Percentiles rank a stretch among this genome's conserved stretches.
Evolutionary conservation across 2,329 filamentous ascomycete genomes (phyloP).

Genomic region (Aureobasidium vineae): DNA sequence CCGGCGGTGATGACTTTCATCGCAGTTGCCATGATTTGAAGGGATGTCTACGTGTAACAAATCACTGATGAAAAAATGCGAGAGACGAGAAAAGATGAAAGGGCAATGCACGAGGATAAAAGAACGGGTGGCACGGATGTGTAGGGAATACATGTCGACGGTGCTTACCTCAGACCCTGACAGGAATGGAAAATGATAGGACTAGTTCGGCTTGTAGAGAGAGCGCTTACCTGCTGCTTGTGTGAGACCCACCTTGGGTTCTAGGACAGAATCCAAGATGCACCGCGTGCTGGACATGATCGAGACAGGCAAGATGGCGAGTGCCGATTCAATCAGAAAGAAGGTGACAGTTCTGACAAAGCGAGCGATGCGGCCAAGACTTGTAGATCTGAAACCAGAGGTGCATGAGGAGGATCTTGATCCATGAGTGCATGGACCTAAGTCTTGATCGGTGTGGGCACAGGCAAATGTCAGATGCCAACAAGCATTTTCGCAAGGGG

Average conservation of each 20-base stretch:
- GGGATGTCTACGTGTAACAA: neutral
- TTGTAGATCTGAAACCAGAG: neutral
- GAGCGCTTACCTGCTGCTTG: too few species aligned
- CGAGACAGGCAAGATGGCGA: neutral
- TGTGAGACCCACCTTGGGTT: neutral
- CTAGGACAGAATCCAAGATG: too few species aligned
- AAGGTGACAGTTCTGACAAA: neutral
- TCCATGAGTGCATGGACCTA: neutral
- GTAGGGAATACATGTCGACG: neutral
- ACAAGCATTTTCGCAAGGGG: too few species aligned
- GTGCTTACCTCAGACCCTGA: neutral
- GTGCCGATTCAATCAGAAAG: neutral
- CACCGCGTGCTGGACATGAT: too few species aligned
- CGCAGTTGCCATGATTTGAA: neutral
- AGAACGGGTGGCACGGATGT: neutral
- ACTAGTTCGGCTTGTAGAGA: neutral
- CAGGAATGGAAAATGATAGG: neutral
- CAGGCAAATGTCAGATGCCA: neutral
- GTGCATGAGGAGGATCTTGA: neutral
- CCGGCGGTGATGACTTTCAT: conserved; percentile 49
- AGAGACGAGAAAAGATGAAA: too few species aligned
- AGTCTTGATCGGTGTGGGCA: neutral
- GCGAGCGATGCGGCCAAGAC: neutral
- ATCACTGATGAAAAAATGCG: neutral
- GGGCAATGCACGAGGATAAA: neutral